Evolutionary conservation across 768 basidiomycete genomes (phyloP).

Genomic region (Lepiota subincarnata): DNA sequence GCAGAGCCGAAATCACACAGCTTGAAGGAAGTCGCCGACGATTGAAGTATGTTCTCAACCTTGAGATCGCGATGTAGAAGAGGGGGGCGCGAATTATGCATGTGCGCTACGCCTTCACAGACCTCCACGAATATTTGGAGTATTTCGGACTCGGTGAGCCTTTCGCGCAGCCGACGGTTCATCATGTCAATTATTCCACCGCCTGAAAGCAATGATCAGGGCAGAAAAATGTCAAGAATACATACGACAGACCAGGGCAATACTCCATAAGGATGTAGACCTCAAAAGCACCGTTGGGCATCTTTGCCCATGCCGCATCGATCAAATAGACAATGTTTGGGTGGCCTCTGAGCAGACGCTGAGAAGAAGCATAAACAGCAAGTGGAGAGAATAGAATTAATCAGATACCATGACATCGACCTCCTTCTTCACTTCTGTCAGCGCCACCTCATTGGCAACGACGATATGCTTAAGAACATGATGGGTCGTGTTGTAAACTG

Average conservation of each 20-base stretch:
- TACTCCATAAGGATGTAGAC: constrained; percentile 99
- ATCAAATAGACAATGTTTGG: constrained; percentile 95
- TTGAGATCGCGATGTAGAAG: constrained; percentile 97
- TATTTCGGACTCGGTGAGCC: constrained; percentile 93
- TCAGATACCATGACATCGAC: constrained; percentile 93
- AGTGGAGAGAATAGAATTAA: constrained; percentile 10
- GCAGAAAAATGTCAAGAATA: neutral
- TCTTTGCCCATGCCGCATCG: constrained; percentile 87
- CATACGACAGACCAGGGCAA: constrained; percentile 66
- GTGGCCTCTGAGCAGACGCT: constrained; percentile 90
- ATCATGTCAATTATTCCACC: constrained; percentile 99
- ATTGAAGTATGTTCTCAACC: constrained; percentile 96
- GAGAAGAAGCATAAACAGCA: constrained; percentile 26
- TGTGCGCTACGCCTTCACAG: constrained; percentile 93
- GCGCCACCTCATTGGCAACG: constrained; percentile 83
- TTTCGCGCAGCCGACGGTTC: constrained; percentile 92
- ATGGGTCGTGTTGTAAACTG: constrained; percentile 87
- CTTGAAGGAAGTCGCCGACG: constrained; percentile 81
- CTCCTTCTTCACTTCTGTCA: constrained; percentile 93
- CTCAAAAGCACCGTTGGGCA: constrained; percentile 82
- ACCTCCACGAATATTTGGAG: constrained; percentile 97
- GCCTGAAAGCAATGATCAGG: constrained; percentile 42
- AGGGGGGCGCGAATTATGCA: constrained; percentile 91
- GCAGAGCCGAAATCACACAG: constrained; percentile 98
- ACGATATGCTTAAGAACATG: constrained; percentile 98